These are phyloP conservation scores for Ceratocystis cubensis DNA, from an alignment of 2,329 filamentous ascomycete genomes.

Conservation along the genomic window DNA sequence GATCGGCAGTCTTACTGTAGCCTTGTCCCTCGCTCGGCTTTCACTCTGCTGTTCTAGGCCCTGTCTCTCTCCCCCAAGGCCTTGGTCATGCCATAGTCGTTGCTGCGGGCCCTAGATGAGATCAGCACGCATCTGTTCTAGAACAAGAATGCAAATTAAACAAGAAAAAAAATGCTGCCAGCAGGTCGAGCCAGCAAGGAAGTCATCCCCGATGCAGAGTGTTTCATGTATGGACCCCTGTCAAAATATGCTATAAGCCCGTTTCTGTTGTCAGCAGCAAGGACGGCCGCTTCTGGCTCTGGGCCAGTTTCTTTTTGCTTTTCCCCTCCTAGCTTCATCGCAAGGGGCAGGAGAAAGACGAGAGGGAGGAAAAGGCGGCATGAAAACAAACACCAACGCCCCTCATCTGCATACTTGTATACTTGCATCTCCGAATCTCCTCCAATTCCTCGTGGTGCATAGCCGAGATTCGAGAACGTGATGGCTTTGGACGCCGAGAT, in stretches of 20 bases:
- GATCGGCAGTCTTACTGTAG: not conserved
- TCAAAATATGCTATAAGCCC: not conserved
- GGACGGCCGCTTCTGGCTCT: not conserved
- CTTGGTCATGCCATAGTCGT: not conserved
- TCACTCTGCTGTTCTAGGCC: not conserved
- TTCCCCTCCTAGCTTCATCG: not conserved
- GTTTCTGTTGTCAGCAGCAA: not conserved
- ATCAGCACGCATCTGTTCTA: constrained; percentile 1
- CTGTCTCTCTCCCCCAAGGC: not conserved
- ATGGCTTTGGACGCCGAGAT: not conserved
- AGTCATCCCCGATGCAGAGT: not conserved
- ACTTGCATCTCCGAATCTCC: not conserved
- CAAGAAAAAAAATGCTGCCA: not conserved
- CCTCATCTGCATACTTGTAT: constrained; percentile 1
- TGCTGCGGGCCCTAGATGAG: constrained; percentile 3
- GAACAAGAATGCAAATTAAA: constrained; percentile 3
- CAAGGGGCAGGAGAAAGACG: not conserved
- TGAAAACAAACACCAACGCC: not conserved
- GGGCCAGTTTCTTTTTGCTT: not conserved
- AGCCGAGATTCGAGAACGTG: not conserved
- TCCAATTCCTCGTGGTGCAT: not conserved
- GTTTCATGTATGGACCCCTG: constrained; percentile 1
- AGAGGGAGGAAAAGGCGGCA: not conserved
- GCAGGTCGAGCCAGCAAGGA: not conserved
- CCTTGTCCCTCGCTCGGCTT: not conserved